Conservation (phyloP, 2,329 filamentous ascomycete species). For the Dichotomopilus funicola region DNA sequence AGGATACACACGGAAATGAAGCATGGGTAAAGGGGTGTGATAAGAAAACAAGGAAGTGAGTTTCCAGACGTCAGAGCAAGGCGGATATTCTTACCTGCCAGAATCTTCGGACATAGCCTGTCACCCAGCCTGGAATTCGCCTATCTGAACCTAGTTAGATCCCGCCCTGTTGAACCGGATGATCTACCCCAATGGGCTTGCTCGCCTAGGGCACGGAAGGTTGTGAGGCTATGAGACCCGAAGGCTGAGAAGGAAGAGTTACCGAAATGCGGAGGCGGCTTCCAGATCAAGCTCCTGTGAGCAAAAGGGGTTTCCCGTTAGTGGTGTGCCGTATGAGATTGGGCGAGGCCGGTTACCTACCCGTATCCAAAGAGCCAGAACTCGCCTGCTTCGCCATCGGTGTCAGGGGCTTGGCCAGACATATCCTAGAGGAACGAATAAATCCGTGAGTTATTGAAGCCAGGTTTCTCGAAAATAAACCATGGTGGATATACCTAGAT, state of each 20-base stretch:
- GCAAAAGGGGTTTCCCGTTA: neutral
- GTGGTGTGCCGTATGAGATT: neutral
- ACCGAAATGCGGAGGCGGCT: slow-evolving; percentile 94
- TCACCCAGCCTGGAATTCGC: slow-evolving; percentile 81
- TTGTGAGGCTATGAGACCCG: slow-evolving; percentile 2
- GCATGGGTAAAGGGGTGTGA: neutral
- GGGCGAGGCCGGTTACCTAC: slow-evolving; percentile 38
- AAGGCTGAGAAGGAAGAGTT: slow-evolving; percentile 24
- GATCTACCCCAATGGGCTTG: neutral
- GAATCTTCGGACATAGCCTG: slow-evolving; percentile 88
- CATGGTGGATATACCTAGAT: neutral
- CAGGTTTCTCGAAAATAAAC: too few relatives aligned
- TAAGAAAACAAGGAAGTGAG: neutral
- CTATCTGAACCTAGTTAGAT: slow-evolving; percentile 52
- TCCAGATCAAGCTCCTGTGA: slow-evolving; percentile 88
- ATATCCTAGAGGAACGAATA: slow-evolving; percentile 27
- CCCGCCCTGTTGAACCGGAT: slow-evolving; percentile 11
- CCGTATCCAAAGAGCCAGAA: slow-evolving; percentile 98
- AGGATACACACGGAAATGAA: neutral
- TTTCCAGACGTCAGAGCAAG: neutral
- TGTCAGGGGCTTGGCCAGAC: slow-evolving; percentile 26
- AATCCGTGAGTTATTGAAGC: too few relatives aligned
- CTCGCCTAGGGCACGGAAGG: neutral
- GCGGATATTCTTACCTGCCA: slow-evolving; percentile 66
- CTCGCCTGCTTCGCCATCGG: slow-evolving; percentile 45